Conservation (phyloP, 2,329 filamentous ascomycete genomes). For the Penicillium sp. region DNA sequence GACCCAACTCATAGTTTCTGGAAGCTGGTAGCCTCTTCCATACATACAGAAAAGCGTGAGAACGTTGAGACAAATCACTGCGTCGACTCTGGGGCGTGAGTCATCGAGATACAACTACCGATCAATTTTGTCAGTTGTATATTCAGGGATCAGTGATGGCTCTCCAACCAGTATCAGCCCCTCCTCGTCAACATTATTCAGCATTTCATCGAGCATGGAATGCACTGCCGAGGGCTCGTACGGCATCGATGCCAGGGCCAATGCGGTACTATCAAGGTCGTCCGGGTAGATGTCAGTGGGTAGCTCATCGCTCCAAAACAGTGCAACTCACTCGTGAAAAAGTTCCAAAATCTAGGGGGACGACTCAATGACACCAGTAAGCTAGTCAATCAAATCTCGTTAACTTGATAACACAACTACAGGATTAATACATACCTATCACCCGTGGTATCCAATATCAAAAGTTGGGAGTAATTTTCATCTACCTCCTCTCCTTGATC, state of each 20-base stretch:
- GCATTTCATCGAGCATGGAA: neutral
- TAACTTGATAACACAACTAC: neutral
- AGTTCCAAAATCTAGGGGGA: neutral
- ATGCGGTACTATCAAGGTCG: neutral
- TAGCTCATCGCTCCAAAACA: neutral
- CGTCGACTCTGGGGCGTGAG: neutral
- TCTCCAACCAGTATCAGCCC: neutral
- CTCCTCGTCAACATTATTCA: neutral
- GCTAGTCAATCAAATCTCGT: neutral
- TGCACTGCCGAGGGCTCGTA: neutral
- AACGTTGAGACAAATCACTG: neutral
- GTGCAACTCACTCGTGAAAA: neutral
- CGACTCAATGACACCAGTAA: neutral
- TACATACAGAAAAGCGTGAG: neutral
- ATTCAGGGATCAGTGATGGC: neutral
- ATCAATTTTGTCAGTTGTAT: neutral
- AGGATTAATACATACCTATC: neutral
- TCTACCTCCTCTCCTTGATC: neutral
- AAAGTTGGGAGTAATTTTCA: neutral
- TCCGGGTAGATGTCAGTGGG: neutral
- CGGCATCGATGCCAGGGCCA: neutral
- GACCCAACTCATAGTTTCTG: neutral
- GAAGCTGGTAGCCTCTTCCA: neutral
- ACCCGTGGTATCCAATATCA: neutral
- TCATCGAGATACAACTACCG: neutral